Percentiles rank a stretch among this genome's conserved stretches.
Conservation (phyloP, 805 yeast species). For the Metschnikowia sp. region DNA sequence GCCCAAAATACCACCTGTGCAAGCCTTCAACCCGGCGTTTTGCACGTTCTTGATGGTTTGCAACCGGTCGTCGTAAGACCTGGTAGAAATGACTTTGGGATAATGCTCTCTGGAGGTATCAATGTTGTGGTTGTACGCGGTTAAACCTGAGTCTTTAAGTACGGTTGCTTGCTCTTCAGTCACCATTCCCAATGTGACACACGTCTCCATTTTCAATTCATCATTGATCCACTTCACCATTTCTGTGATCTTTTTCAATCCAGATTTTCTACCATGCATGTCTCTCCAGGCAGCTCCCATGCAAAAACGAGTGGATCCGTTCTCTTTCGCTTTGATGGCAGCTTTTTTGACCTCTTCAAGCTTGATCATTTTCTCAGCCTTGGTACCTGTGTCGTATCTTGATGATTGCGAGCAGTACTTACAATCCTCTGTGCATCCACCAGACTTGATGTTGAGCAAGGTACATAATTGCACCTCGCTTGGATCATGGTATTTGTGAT, state of each 20-base stretch:
- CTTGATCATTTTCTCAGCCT: constrained; percentile 61
- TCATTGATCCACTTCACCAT: constrained; percentile 62
- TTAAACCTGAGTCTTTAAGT: constrained; percentile 65
- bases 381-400: constrained; percentile 64
- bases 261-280: constrained; percentile 73
- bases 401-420: constrained; percentile 77
- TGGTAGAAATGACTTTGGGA: constrained; percentile 66
- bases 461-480: constrained; percentile 72
- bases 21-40: constrained; percentile 60
- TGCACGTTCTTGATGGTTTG: constrained; percentile 63
- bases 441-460: constrained; percentile 68
- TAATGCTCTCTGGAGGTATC: constrained; percentile 79
- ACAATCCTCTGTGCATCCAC: constrained; percentile 82
- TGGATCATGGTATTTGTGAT: constrained; percentile 65
- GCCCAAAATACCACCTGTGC: constrained; percentile 80
- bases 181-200: constrained; percentile 81
- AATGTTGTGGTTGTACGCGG: constrained; percentile 79
- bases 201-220: constrained; percentile 67
- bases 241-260: constrained; percentile 55
- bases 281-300: constrained; percentile 91
- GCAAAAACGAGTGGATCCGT: constrained; percentile 77
- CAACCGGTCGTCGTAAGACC: constrained; percentile 70
- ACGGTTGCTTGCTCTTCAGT: constrained; percentile 57
- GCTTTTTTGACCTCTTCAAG: constrained; percentile 61
- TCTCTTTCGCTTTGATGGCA: constrained; percentile 61